These are phyloP conservation scores for Trypanosoma scelopori DNA, from an alignment of 208 protist species.

Conservation along the genomic window DNA sequence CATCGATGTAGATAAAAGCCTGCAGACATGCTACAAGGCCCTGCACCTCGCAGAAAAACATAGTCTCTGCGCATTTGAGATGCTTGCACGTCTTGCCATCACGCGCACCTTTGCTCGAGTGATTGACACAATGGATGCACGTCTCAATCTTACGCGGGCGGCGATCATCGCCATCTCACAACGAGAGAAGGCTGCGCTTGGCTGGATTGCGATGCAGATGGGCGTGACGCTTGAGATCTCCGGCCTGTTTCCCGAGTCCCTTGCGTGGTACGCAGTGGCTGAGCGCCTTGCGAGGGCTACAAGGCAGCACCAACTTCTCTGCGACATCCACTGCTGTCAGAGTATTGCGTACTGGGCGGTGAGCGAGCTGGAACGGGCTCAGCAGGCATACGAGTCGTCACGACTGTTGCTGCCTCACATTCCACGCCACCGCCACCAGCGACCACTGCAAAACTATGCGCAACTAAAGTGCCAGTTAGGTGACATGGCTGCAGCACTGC, in stretches of 20 bases:
- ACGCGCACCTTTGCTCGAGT: slow-evolving; percentile 50
- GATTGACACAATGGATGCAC: slow-evolving; percentile 46
- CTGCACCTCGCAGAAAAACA: slow-evolving; percentile 36
- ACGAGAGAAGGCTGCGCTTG: slow-evolving; percentile 37
- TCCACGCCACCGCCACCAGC: slow-evolving; percentile 35
- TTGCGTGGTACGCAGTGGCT: slow-evolving; percentile 44
- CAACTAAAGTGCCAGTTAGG: slow-evolving; percentile 55
- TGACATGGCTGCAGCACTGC: slow-evolving; percentile 44
- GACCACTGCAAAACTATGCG: slow-evolving; percentile 52
- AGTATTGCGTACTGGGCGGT: slow-evolving; percentile 51
- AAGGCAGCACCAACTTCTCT: slow-evolving; percentile 38
- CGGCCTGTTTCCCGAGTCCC: slow-evolving; percentile 40
- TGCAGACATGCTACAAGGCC: slow-evolving; percentile 43
- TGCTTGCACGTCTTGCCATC: slow-evolving; percentile 47
- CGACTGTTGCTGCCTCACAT: slow-evolving; percentile 30
- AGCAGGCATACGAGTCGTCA: slow-evolving; percentile 27
- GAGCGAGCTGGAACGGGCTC: slow-evolving; percentile 29
- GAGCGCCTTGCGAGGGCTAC: slow-evolving; percentile 34
- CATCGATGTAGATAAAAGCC: slow-evolving; percentile 43
- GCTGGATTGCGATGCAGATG: slow-evolving; percentile 55
- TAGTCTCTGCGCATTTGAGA: slow-evolving; percentile 33
- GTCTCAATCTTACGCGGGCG: slow-evolving; percentile 37
- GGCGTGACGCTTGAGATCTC: slow-evolving; percentile 57
- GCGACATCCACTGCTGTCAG: slow-evolving; percentile 49
- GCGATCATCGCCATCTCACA: slow-evolving; percentile 33